Conservation (phyloP, 441 rosid species). For the Croton setiger region DNA sequence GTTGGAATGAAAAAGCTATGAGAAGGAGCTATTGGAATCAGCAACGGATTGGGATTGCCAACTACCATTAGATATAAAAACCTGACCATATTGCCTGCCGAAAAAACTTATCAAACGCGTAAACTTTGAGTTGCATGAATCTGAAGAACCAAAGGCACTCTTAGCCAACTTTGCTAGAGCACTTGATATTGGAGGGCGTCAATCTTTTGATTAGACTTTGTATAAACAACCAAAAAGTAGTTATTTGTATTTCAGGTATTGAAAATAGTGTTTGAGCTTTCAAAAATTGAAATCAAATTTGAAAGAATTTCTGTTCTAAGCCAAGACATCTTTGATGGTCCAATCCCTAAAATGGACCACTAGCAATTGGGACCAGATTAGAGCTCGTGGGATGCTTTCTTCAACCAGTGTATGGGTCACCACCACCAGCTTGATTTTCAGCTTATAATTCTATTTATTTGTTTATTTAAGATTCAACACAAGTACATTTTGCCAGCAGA, state of each 20-base stretch:
- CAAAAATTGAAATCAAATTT: background rate
- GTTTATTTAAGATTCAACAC: background rate
- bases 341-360: background rate
- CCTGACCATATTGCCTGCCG: too few relatives aligned
- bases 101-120: too few relatives aligned
- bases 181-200: background rate
- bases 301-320: background rate
- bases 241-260: background rate
- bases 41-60: too few relatives aligned
- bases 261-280: background rate
- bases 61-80: too few relatives aligned
- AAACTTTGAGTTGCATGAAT: too few relatives aligned
- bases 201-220: background rate
- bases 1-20: too few relatives aligned
- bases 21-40: too few relatives aligned
- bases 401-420: background rate
- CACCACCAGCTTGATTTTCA: background rate
- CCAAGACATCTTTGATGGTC: too few relatives aligned
- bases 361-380: background rate
- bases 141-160: too few relatives aligned
- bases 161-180: background rate
- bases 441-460: background rate
- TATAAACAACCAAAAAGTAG: background rate
- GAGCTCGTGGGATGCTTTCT: slow-evolving; percentile 8
- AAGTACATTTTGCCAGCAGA: slow-evolving; percentile 8